Evolutionary conservation across 2,329 filamentous ascomycete species (phyloP).

Genomic region (Periglandula ipomoeae): DNA sequence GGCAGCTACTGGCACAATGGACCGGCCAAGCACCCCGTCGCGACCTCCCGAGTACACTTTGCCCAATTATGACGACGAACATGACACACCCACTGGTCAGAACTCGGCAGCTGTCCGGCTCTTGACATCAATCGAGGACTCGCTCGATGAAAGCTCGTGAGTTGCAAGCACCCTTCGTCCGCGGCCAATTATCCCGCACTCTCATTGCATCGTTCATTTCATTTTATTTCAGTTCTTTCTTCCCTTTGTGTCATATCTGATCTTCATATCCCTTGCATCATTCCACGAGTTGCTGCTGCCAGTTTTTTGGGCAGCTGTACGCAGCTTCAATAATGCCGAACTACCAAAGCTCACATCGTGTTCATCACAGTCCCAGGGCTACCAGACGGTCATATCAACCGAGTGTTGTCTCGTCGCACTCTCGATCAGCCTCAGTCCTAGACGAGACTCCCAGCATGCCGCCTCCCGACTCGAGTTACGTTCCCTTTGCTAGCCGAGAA

Average conservation of each 20-base stretch:
- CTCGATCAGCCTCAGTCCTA: conserved; percentile 39
- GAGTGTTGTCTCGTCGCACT: conserved; percentile 38
- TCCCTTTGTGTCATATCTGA: no score
- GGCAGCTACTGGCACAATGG: conserved; percentile 27
- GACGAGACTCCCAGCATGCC: conserved; percentile 50
- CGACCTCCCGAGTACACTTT: conserved; percentile 50
- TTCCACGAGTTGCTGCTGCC: conserved; percentile 24
- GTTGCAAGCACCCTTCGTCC: conserved; percentile 30
- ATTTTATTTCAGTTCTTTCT: neutral
- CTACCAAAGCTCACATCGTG: conserved; percentile 29
- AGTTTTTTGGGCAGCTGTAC: neutral
- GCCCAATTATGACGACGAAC: conserved; percentile 47
- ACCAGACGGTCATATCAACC: conserved; percentile 42
- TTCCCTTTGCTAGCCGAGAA: conserved; percentile 42
- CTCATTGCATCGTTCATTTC: no score
- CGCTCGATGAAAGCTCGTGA: conserved; percentile 44
- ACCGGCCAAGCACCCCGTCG: conserved; percentile 39
- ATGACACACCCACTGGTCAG: conserved; percentile 36
- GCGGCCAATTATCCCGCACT: no score
- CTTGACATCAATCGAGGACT: conserved; percentile 54
- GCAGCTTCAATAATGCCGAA: neutral
- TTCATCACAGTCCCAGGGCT: conserved; percentile 29
- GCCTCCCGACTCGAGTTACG: conserved; percentile 55
- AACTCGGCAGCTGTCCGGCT: conserved; percentile 48
- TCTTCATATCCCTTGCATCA: no score